Base-by-base conservation (phyloP, 768 basidiomycete species). In the Terana coerulea region DNA sequence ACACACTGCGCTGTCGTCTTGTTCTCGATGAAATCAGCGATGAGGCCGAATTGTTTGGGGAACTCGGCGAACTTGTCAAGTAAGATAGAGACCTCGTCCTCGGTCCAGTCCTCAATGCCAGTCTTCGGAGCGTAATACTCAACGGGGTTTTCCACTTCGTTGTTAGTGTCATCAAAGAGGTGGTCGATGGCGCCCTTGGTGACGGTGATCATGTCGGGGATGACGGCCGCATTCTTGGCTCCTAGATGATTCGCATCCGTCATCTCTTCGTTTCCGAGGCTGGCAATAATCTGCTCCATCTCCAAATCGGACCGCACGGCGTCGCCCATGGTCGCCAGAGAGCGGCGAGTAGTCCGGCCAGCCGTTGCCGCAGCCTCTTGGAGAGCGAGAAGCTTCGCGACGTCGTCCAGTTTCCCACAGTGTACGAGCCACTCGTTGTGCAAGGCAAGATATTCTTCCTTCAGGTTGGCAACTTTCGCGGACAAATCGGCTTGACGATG, bases 251-350 rank as follows among this genome's bases (percentile, higher is more conserved):
- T 88, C 0, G 95, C 91, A 67, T 98, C 94, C n/a, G 86, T 90
- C 26, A 91, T 82, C 53, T 95, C 94, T 56, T 95, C 92, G 59
- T 86, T 88, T 22, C 91, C 93, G 34, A 97, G 73, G 61, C 86
- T 91, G n/a, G 91, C 91, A 51, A 98, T 88, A 63, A 98, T 93
- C 69, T 94, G 92, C 62, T 97, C 91, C 83, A 97, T 94, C 73
- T 98, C 95, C 51, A 95, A 77, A 68, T 98, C 95, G 15, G 94
- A 93, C 3, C 92, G 86, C 14, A 94, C 94, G 12, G 91, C 85
- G 67, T 97, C 95, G 24, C 91, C 91, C 55, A 90, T 70, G 36
- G 70, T 72, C 0, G 86, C 84, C 41, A 84, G 76, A 9, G 86
- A 80, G 22, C 91, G 81, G 25, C 90, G 79, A 8, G 89, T 91